A percentile compares a stretch with the other conserved stretches of the same genome.
Conservation (phyloP, 2,329 filamentous ascomycete species). For the Xylariaceae sp. region DNA sequence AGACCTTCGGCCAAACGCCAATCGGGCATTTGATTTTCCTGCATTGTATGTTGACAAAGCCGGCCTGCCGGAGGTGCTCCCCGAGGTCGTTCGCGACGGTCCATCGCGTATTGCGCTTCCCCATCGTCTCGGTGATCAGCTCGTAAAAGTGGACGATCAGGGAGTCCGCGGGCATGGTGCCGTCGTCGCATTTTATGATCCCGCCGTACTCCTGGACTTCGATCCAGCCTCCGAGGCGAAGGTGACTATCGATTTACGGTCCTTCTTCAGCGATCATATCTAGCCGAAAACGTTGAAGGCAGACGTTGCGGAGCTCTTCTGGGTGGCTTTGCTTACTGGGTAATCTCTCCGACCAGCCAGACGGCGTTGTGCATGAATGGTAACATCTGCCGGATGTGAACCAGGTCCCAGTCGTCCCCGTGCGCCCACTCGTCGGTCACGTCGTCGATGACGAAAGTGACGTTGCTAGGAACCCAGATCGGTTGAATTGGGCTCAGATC, state of each 20-base stretch:
- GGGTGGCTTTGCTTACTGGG: conserved; percentile 2
- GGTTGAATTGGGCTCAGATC: conserved; percentile 32
- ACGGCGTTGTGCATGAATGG: conserved; percentile 47
- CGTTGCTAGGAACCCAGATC: conserved; percentile 49
- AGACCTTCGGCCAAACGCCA: conserved; percentile 43
- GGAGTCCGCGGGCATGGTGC: conserved; percentile 18
- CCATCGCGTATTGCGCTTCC: conserved; percentile 19
- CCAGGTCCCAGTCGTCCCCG: conserved; percentile 52
- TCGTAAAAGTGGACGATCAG: conserved; percentile 22
- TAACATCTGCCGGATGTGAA: conserved; percentile 52
- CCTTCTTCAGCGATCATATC: too few relatives aligned
- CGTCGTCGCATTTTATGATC: conserved; percentile 27
- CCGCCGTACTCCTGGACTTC: conserved; percentile 31
- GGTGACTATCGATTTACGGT: conserved; percentile 34
- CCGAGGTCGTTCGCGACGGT: conserved; percentile 23
- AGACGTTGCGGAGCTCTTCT: neutral
- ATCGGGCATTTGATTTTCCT: conserved; percentile 39
- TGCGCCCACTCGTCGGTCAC: conserved; percentile 51
- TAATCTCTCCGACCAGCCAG: conserved; percentile 9
- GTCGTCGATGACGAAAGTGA: conserved; percentile 58
- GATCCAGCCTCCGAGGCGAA: conserved; percentile 31
- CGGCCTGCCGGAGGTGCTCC: conserved; percentile 17
- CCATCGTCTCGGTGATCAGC: conserved; percentile 12
- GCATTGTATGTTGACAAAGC: conserved; percentile 29
- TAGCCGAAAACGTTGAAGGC: too few relatives aligned